Evolutionary conservation across 108 stramenopile species (phyloP), one percentile per base, ranked within the genome.

Genomic region (Aureococcus anophagefferens): DNA sequence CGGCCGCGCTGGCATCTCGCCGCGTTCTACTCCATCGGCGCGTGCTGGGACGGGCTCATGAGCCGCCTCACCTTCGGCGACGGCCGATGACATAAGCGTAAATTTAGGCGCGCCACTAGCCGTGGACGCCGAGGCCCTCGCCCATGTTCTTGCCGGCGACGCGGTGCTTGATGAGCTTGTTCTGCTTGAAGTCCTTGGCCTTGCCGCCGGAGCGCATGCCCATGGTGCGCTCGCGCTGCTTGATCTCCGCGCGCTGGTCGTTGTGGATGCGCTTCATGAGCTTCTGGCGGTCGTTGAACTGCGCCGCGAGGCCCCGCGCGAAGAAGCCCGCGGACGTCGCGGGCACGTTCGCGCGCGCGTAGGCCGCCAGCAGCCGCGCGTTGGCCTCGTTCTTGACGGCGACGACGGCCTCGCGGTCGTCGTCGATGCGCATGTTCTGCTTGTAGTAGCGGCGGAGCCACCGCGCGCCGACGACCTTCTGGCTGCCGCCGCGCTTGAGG

Each of bases 371-470:
- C n/a, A 80, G 63, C 7, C 79, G 75, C 29, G 36, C 35, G 31
- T 44, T 32, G 13, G 67, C n/a, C 37, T 79, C 80, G 25, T 59
- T 21, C 36, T 46, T 45, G 25, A 35, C n/a, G 33, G 76, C 76
- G 33, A 72, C 31, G 1, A 72, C 31, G 25, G 70, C 33, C 31
- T 32, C 63, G 4, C 68, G 36, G 30, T 15, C n/a, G 35, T 69
- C 76, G 33, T 63, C 59, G 18, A 30, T 64, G 44, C 72, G 64
- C 21, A 65, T 46, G 28, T 65, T 30, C 78, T 81, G 81, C 69
- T 80, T 77, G 77, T 81, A 81, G 63, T 81, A 81, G 40, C 72
- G 28, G 15, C 44, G 73, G 63, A 76, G 77, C 72, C 69, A 37
- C 13, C 80, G 81, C 68, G 78, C 69, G 16, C 81, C 81, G 32